Percentiles rank a stretch among this genome's conserved stretches.
These are phyloP conservation scores for Globisporangium radiosum DNA, from an alignment of 352 stramenopile species.

Conservation along the genomic window DNA sequence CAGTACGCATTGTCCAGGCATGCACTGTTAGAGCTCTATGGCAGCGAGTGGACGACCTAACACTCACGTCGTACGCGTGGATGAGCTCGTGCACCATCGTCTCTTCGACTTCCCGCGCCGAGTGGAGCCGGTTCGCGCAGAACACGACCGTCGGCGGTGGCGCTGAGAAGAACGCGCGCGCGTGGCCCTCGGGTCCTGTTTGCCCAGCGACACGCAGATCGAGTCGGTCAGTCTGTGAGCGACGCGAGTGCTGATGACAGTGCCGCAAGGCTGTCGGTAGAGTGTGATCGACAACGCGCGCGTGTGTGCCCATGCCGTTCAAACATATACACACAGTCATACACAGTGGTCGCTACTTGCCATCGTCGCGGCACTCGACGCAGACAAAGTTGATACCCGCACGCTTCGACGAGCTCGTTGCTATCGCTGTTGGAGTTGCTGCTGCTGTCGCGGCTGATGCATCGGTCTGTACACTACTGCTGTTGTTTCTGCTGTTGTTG, in stretches of 20 bases:
- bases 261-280: too few species aligned
- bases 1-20: too few species aligned
- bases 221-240: background rate
- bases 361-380: slow-evolving; percentile 67
- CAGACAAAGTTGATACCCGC: slow-evolving; percentile 65
- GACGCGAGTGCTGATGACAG: background rate
- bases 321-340: too few species aligned
- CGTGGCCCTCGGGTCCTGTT: slow-evolving; percentile 62
- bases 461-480: background rate
- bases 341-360: slow-evolving; percentile 3
- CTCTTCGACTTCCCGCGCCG: slow-evolving; percentile 64
- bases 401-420: slow-evolving; percentile 3
- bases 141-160: slow-evolving; percentile 77
- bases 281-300: too few species aligned
- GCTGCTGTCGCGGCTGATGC: slow-evolving; percentile 2
- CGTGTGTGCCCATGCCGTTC: background rate
- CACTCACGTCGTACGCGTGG: slow-evolving; percentile 74
- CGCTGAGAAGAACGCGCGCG: slow-evolving; percentile 78
- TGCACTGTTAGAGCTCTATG: background rate
- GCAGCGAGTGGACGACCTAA: background rate
- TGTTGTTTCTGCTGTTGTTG: background rate
- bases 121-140: slow-evolving; percentile 75
- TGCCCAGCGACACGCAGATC: too few species aligned
- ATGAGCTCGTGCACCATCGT: slow-evolving; percentile 84
- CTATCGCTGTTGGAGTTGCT: slow-evolving; percentile 10